phyloP scores from a whole-genome alignment of 805 yeast genomes.

The Candida jianshihensis region DNA sequence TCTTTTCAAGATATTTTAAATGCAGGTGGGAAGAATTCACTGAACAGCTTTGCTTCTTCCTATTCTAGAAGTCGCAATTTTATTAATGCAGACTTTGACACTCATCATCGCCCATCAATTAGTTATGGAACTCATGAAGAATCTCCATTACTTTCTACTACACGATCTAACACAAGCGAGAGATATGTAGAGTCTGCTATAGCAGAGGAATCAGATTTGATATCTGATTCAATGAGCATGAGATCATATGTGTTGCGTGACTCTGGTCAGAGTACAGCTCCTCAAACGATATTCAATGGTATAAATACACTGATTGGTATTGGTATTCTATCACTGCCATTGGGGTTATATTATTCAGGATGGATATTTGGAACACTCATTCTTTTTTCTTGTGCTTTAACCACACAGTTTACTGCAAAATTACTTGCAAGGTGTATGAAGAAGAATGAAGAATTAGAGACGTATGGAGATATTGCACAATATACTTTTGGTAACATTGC shows the following conservation, averaged over 20 bases:
- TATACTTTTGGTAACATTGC: conserved; percentile 39
- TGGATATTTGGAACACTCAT: conserved; percentile 47
- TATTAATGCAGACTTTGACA: conserved; percentile 22
- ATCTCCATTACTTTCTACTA: conserved; percentile 5
- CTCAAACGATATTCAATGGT: conserved; percentile 73
- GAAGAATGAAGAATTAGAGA: conserved; percentile 32
- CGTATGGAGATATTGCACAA: conserved; percentile 56
- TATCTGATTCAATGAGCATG: conserved; percentile 10
- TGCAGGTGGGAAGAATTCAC: conserved; percentile 20
- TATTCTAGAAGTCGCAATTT: conserved; percentile 21
- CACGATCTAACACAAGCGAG: neutral
- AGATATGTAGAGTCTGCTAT: neutral
- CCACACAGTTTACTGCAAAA: conserved; percentile 48
- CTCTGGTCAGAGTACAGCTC: conserved; percentile 48
- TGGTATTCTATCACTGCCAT: conserved; percentile 67
- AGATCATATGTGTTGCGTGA: conserved; percentile 9
- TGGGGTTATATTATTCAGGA: conserved; percentile 63
- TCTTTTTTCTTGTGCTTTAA: conserved; percentile 37
- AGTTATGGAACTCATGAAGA: conserved; percentile 14
- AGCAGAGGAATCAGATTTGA: conserved; percentile 1
- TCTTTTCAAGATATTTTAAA: conserved; percentile 20
- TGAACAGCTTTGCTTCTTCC: conserved; percentile 21
- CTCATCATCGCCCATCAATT: no score
- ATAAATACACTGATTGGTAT: conserved; percentile 72
- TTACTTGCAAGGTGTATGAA: conserved; percentile 43